Conservation (phyloP, 257 asterid genomes). For the Petunia secreta region DNA sequence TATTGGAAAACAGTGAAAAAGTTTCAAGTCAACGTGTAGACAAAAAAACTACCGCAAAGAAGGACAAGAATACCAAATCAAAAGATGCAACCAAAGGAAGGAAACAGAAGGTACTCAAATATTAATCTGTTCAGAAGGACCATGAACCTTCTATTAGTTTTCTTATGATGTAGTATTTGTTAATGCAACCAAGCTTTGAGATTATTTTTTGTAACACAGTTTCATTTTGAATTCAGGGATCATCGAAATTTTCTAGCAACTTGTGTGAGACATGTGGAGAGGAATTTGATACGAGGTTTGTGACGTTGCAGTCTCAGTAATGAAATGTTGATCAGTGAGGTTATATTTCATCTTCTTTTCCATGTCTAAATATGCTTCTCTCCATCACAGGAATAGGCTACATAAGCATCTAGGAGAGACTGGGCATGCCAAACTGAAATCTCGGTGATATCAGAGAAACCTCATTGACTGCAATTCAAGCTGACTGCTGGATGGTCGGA, state of each 20-base stretch:
- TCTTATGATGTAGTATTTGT: background rate
- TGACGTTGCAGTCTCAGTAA: conserved; percentile 11
- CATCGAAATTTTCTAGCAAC: conserved; percentile 47
- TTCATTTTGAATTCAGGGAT: conserved; percentile 43
- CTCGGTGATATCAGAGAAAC: conserved; percentile 39
- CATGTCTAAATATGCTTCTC: conserved; percentile 23
- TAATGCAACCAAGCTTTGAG: conserved; percentile 6
- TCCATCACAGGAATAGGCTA: conserved; percentile 65
- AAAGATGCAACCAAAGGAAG: conserved; percentile 69
- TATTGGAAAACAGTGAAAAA: conserved; percentile 43
- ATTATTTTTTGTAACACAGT: conserved; percentile 3
- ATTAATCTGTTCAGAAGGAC: conserved; percentile 4
- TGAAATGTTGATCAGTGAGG: background rate
- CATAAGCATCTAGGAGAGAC: conserved; percentile 84
- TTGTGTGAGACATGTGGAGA: conserved; percentile 80
- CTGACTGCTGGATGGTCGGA: background rate
- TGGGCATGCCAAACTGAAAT: conserved; percentile 74
- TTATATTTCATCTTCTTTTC: conserved; percentile 10
- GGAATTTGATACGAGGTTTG: conserved; percentile 77
- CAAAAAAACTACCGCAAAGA: conserved; percentile 56
- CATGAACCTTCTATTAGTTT: background rate
- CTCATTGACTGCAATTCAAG: background rate
- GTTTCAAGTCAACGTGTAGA: conserved; percentile 40
- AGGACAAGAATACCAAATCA: conserved; percentile 53
- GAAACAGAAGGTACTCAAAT: conserved; percentile 66